Evolutionary conservation across 2,329 filamentous ascomycete species (phyloP).

Genomic region (Colletotrichum coccodes): DNA sequence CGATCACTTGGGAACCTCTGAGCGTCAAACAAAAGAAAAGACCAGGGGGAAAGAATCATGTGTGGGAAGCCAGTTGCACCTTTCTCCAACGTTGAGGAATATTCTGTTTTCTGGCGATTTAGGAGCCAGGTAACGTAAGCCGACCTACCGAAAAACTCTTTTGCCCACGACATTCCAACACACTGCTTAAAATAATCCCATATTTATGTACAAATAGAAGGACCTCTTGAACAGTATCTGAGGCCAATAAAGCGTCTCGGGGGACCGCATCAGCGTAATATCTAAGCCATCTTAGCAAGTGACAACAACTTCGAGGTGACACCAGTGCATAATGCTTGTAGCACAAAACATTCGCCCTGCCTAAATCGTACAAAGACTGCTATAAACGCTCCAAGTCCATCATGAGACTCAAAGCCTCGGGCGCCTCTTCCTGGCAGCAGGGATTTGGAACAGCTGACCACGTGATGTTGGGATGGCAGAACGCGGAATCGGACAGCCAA

Average conservation of each 20-base stretch:
- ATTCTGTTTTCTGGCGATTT: background rate
- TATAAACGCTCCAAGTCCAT: too few relatives aligned
- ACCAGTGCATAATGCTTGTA: background rate
- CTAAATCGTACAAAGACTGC: background rate
- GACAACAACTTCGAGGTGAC: background rate
- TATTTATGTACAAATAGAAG: too few relatives aligned
- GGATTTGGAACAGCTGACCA: background rate
- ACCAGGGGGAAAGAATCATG: background rate
- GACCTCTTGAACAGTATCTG: too few relatives aligned
- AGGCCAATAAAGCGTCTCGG: too few relatives aligned
- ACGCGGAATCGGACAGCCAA: too few relatives aligned
- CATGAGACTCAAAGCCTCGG: too few relatives aligned
- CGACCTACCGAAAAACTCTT: too few relatives aligned
- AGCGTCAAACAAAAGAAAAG: accelerated
- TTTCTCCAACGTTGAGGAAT: background rate
- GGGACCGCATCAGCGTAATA: too few relatives aligned
- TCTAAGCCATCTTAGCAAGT: too few relatives aligned
- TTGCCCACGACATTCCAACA: too few relatives aligned
- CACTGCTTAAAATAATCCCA: too few relatives aligned
- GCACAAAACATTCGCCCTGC: background rate
- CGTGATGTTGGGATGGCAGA: too few relatives aligned
- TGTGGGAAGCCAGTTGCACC: background rate
- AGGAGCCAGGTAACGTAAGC: background rate
- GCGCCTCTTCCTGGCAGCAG: background rate
- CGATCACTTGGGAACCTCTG: background rate